Conservation (phyloP, 306 rosid genomes). For the Trifolium pratense region DNA sequence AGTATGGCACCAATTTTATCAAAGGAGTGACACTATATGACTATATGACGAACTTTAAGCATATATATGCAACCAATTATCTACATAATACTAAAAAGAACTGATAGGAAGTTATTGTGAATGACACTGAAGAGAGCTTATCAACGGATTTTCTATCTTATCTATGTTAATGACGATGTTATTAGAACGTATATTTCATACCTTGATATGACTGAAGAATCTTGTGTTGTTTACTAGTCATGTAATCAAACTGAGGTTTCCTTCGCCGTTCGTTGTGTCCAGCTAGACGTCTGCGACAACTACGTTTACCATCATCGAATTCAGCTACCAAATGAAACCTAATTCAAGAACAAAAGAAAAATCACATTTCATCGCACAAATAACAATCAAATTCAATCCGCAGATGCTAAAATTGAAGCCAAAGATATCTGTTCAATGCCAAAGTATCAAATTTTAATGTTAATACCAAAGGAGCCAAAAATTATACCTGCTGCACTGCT, state of each 20-base stretch:
- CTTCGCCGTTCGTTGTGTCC: constrained; percentile 89
- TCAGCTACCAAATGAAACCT: constrained; percentile 83
- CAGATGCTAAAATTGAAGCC: background rate
- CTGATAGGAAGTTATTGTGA: background rate
- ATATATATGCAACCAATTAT: constrained; percentile 16
- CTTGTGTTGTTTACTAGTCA: constrained; percentile 57
- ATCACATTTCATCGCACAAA: constrained; percentile 24
- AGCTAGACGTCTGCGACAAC: constrained; percentile 88
- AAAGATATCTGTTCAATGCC: no score
- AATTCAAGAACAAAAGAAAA: constrained; percentile 33
- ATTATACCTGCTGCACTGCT: constrained; percentile 86
- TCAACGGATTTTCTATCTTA: background rate
- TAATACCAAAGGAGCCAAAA: constrained; percentile 5
- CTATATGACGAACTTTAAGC: background rate
- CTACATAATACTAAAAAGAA: constrained; percentile 15
- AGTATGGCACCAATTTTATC: background rate
- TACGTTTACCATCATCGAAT: constrained; percentile 83
- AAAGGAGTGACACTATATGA: background rate
- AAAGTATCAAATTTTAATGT: background rate
- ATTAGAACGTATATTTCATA: constrained; percentile 41
- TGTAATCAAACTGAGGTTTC: constrained; percentile 67
- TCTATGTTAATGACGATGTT: background rate
- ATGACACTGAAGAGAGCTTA: background rate
- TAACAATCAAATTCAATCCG: constrained; percentile 17
- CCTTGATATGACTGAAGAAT: constrained; percentile 68